Evolutionary conservation across 306 rosid species (phyloP), one percentile per base, ranked within the genome.

Genomic region (Lotus japonicus): DNA sequence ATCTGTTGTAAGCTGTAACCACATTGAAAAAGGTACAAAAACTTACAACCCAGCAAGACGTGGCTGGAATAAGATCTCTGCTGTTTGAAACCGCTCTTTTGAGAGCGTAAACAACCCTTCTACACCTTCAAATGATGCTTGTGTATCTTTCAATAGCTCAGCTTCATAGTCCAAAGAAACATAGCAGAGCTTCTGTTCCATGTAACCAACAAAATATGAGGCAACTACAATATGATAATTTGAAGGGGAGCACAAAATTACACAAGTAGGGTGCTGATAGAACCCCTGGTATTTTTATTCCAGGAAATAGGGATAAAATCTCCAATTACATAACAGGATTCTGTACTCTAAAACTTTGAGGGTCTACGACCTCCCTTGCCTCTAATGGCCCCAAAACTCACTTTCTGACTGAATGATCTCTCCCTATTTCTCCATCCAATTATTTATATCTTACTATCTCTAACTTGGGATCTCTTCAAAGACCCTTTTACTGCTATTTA

Each of bases 121-220:
- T 9, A 16, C 56, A 39, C 81, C 77, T 75, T 81, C 85, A 79
- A 63, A 90, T 43, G 97, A 92, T 50, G 87, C 91, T 82, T 71
- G 51, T 26, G 94, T 88, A 69, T 90, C 75, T 76, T 86, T 90
- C 11, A 46, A 59, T 36, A 82, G 81, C 82, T 92, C 97, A 58
- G 97, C 96, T 80, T 88, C 94, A 75, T 89, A 92, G 71, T 92
- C 98, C 68, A 66, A 73, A 31, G 98, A 94, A 68, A 86, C 97
- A 49, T 88, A 90, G 68, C 98, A 92, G 46, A 92, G 84, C 12
- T 88, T 84, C 96, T 92, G 91, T 69, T 65, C 11, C 64, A 63
- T 57, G 58, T 13, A 70, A 64, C 61, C 68, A 67, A 44, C 45
- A 73, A 60, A 71, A 53, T 33, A 83, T 69, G 33, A 78, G 60